Conservation (phyloP, 169 alveolate species). For the Plasmodium inui region DNA sequence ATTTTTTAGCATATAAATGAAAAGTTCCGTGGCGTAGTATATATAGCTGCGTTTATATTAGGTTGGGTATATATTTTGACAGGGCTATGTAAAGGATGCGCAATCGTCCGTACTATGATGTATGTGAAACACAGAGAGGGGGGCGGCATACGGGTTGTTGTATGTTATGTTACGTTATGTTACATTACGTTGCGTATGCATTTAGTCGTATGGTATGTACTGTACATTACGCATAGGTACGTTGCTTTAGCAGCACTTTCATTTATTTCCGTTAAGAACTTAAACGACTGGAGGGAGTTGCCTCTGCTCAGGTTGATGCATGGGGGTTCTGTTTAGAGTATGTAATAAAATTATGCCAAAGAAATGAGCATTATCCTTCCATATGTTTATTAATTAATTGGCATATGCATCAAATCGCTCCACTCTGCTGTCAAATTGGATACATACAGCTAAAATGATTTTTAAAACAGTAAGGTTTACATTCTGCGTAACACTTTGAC, state of each 20-base stretch:
- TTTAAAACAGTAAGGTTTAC: background rate
- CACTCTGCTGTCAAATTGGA: background rate
- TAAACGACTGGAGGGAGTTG: background rate
- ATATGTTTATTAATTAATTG: background rate
- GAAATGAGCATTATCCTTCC: background rate
- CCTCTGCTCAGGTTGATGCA: background rate
- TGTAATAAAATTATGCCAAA: background rate
- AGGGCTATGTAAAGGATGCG: background rate
- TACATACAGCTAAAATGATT: background rate
- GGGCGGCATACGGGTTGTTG: background rate
- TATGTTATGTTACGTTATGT: background rate
- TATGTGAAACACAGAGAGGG: background rate
- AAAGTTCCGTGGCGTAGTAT: background rate
- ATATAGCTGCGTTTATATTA: background rate
- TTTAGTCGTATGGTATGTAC: background rate
- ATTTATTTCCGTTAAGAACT: background rate
- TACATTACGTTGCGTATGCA: background rate
- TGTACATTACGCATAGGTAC: background rate
- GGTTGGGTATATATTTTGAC: background rate
- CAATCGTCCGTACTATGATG: background rate
- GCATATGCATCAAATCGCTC: background rate
- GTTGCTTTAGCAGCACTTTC: background rate
- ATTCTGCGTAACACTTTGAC: background rate
- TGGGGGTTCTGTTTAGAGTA: background rate
- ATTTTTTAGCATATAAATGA: background rate